A percentile compares a stretch with the other conserved stretches of the same genome.
Evolutionary conservation across 2,329 filamentous ascomycete genomes (phyloP).

Genomic region (Tolypocladium amazonense): DNA sequence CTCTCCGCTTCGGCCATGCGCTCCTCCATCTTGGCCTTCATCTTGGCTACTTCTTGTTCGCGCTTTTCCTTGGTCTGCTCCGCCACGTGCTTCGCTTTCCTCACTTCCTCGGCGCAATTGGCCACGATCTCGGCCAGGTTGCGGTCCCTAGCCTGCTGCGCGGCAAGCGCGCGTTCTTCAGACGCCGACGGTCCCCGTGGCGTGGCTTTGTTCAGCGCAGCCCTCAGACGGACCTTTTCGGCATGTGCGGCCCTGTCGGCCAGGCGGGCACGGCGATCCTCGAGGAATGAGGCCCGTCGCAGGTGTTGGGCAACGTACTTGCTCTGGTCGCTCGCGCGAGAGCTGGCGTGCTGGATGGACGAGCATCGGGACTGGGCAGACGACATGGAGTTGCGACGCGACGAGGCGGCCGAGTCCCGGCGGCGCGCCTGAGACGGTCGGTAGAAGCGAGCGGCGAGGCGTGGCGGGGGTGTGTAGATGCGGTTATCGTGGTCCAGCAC

Average conservation of each 20-base stretch:
- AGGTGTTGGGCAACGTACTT: constrained; percentile 70
- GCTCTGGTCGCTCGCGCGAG: constrained; percentile 52
- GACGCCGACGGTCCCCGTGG: constrained; percentile 54
- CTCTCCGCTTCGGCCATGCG: constrained; percentile 67
- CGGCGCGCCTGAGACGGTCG: constrained; percentile 54
- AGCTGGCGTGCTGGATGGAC: constrained; percentile 38
- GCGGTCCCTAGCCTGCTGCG: constrained; percentile 67
- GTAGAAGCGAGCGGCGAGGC: constrained; percentile 71
- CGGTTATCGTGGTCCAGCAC: constrained; percentile 21
- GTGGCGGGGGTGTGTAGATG: constrained; percentile 56
- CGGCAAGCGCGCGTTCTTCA: constrained; percentile 68
- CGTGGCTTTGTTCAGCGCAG: constrained; percentile 62
- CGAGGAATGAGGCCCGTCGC: constrained; percentile 69
- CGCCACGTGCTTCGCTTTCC: constrained; percentile 71
- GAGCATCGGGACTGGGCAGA: constrained; percentile 64
- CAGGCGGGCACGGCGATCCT: constrained; percentile 68
- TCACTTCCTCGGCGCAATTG: constrained; percentile 72
- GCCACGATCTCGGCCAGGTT: constrained; percentile 75
- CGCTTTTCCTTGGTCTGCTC: constrained; percentile 73
- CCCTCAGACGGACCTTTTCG: constrained; percentile 70
- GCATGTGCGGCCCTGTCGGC: constrained; percentile 74
- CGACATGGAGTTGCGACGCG: constrained; percentile 69
- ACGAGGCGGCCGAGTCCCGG: constrained; percentile 67
- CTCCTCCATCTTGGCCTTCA: constrained; percentile 68
- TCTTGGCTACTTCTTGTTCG: constrained; percentile 59